Base-by-base conservation (phyloP, 208 protist genomes). In the Leishmania gerbilli region DNA sequence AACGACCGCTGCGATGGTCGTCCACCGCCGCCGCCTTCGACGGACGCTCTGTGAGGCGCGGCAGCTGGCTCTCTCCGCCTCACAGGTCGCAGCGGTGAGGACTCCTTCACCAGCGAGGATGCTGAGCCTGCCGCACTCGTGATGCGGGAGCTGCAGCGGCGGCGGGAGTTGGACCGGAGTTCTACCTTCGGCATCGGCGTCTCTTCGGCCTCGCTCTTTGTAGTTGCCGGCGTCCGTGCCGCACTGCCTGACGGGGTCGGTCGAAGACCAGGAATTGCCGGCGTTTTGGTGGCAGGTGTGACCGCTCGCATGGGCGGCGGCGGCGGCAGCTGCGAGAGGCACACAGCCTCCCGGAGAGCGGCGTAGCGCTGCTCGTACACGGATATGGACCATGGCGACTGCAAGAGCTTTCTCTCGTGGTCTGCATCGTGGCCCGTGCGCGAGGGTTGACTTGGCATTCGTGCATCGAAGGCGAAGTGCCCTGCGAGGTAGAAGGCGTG, bases 401-500 rank as follows among this genome's bases (percentile, higher is more conserved):
- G 31, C 56, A 21, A 65, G n/a, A 58, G 24, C 9, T 42, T 72
- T 11, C 42, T 3, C 21, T 72, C 24, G 8, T 17, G 68, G 49
- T 42, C 17, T 34, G 31, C 19, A 72, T n/a, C 42, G 7, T 34
- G 42, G 13, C 21, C 0, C 0, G 68, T 53, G 24, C 24, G 21
- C 24, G 37, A 31, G 42, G 42, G 9, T 11, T 53, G 6, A 3
- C 53, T 21, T n/a, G n/a, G 34, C 34, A 8, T 47, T n/a, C 21
- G 74, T 9, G 6, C 24, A 31, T 64, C 55, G 55, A 77, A 77
- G 55, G 51, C 53, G 74, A 77, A 74, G 27, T 79, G 65, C 15
- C 77, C 79, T 37, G 60, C 53, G 21, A 89, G 45, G 82, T 90
- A 92, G 27, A 90, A 84, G 53, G 68, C 58, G 24, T 79, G 71